These are phyloP conservation scores for Balakata baccata DNA, from an alignment of 345 rosid species.

Conservation along the genomic window DNA sequence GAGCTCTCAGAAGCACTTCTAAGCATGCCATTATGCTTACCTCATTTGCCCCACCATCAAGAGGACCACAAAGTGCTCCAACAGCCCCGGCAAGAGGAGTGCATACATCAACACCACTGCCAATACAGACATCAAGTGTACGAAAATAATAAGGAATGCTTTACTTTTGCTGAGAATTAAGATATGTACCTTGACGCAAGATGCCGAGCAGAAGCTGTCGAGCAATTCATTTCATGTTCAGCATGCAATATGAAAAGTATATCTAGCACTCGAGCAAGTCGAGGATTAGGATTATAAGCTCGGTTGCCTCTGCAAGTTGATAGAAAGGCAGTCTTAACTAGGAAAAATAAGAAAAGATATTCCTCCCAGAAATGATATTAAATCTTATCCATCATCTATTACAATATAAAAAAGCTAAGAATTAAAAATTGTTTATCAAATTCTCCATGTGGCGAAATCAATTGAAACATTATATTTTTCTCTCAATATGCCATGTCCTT, in stretches of 20 bases:
- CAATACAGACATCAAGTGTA: conserved; percentile 13
- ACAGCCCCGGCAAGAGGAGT: conserved; percentile 94
- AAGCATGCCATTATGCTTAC: conserved; percentile 29
- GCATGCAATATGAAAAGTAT: conserved; percentile 90
- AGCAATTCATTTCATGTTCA: conserved; percentile 98
- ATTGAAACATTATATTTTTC: background rate
- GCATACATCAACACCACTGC: conserved; percentile 91
- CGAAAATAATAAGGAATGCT: background rate
- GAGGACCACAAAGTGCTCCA: conserved; percentile 95
- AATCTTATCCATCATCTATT: background rate
- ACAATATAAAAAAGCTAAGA: background rate
- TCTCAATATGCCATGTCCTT: background rate
- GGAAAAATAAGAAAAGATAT: background rate
- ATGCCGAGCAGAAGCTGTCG: conserved; percentile 92
- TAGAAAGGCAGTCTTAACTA: background rate
- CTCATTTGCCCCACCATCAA: conserved; percentile 99
- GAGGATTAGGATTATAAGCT: conserved; percentile 85
- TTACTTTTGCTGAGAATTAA: conserved; percentile 14
- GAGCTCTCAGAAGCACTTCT: too few species aligned
- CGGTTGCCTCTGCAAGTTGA: conserved; percentile 66
- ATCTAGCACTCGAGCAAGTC: conserved; percentile 85
- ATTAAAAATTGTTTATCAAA: background rate
- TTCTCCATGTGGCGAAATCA: background rate
- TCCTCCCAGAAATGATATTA: background rate
- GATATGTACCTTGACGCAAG: conserved; percentile 82